Base-by-base conservation (phyloP, 768 basidiomycete species). In the Pholiota molesta region DNA sequence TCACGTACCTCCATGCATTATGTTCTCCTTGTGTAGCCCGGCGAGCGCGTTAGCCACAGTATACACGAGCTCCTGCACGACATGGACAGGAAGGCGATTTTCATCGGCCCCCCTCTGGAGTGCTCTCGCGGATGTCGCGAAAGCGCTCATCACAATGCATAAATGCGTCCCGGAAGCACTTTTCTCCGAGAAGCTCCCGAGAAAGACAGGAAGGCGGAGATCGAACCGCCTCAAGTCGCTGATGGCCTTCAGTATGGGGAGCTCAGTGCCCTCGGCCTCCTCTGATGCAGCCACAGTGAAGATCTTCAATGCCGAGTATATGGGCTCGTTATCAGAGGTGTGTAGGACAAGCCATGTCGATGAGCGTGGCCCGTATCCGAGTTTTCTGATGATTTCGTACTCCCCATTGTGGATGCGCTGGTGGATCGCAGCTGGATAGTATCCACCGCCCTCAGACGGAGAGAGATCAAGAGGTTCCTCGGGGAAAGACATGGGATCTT, bases 401-500 rank as follows among this genome's bases (percentile, higher is more conserved):
- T 51, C 40, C 33, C 47, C 56, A 13, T 54, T 42, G 35, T 63
- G 35, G 19, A 66, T 57, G 51, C 62, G 62, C 14, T 63, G 66
- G 45, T 63, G 62, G 16, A 62, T 63, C 29, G 53, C 55, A 21
- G 65, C 63, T 19, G 68, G 62, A 49, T 61, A 69, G 57, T 69
- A 69, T 52, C 66, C 68, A 26, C 40, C 57, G n/a, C 65, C 68
- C 13, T 66, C 60, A 7, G 37, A 33, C 8, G 59, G 14, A 37
- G 66, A 31, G 7, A 62, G 45, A 16, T 59, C 28, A 11, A 69
- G 64, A 7, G 62, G 62, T 60, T 69, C 68, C 42, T 69, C 68
- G 28, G 68, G 68, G 56, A 68, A 37, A 31, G 62, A 45, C 59
- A 66, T 63, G 62, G 37, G 55, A 66, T 63, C n/a, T n/a, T n/a